Percentiles rank a stretch among this genome's conserved stretches.
Evolutionary conservation across 2,329 filamentous ascomycete genomes (phyloP).

Genomic region (Phyllachora maydis): DNA sequence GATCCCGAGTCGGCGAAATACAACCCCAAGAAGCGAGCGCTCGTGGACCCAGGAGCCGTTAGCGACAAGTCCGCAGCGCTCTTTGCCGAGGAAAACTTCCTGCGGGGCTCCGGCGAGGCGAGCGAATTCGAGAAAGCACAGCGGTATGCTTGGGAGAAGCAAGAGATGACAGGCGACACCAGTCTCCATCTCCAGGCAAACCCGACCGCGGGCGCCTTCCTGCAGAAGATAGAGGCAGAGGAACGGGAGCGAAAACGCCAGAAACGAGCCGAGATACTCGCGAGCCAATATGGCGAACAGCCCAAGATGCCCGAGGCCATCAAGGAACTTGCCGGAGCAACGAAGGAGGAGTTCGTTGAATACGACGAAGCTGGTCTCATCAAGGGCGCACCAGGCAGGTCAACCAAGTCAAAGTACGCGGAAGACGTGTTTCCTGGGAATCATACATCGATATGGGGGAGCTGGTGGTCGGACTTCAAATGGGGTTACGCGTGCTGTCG

Average conservation of each 20-base stretch:
- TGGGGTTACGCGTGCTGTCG: conserved; percentile 97
- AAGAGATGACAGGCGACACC: conserved; percentile 62
- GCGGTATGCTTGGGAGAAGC: conserved; percentile 83
- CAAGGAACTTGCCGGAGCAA: conserved; percentile 46
- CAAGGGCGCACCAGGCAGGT: conserved; percentile 64
- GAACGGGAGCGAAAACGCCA: conserved; percentile 49
- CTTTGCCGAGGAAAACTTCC: conserved; percentile 84
- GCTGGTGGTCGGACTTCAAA: conserved; percentile 88
- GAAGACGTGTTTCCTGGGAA: conserved; percentile 84
- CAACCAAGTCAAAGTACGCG: conserved; percentile 73
- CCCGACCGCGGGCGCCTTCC: conserved; percentile 76
- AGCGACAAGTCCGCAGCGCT: conserved; percentile 61
- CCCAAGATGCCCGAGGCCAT: conserved; percentile 36
- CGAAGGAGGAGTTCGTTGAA: conserved; percentile 77
- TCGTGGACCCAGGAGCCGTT: conserved; percentile 70
- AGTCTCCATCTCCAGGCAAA: conserved; percentile 87
- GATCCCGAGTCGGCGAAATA: conserved; percentile 95
- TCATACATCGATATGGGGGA: conserved; percentile 83
- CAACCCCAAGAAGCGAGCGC: conserved; percentile 83
- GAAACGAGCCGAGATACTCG: conserved; percentile 38
- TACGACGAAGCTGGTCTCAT: conserved; percentile 81
- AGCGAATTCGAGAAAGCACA: conserved; percentile 83
- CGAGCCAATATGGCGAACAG: conserved; percentile 21
- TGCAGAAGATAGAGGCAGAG: conserved; percentile 58
- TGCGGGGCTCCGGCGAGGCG: conserved; percentile 75